Percentiles rank a stretch among this genome's conserved stretches.
These are phyloP conservation scores for Tubosaeta sp. DNA, from an alignment of 768 basidiomycete genomes.

Conservation along the genomic window DNA sequence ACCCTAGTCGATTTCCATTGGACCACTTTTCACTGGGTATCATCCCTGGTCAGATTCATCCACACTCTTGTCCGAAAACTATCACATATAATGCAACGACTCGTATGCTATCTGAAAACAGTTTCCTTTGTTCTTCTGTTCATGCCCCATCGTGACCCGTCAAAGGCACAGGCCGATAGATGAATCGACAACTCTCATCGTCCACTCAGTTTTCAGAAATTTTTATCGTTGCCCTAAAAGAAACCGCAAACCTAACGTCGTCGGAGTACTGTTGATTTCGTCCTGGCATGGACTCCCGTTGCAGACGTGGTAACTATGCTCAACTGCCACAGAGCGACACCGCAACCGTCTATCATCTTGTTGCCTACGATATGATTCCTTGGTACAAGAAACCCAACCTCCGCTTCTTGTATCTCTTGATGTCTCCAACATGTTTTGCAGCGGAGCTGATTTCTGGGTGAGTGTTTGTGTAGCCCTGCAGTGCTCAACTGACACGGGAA, in stretches of 20 bases:
- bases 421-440: conserved; percentile 38
- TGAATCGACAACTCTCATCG: too few relatives aligned
- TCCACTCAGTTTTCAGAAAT: too few relatives aligned
- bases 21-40: not conserved
- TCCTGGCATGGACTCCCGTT: not conserved
- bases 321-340: conserved; percentile 1
- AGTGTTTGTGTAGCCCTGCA: not conserved
- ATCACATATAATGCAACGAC: too few relatives aligned
- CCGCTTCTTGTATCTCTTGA: conserved; percentile 47
- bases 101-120: too few relatives aligned
- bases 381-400: conserved; percentile 63
- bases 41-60: too few relatives aligned
- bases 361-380: conserved; percentile 42
- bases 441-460: conserved; percentile 10
- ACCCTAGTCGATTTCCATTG: not conserved
- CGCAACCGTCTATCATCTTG: conserved; percentile 11
- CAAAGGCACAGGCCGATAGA: too few relatives aligned
- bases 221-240: too few relatives aligned
- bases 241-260: too few relatives aligned
- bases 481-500: not conserved
- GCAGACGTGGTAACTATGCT: not conserved
- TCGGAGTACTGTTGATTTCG: too few relatives aligned
- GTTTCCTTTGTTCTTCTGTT: too few relatives aligned
- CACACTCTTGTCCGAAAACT: too few relatives aligned
- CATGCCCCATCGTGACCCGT: too few relatives aligned